Evolutionary conservation across 192 early-diverging fungal species (phyloP).

Genomic region (Hyaloraphidium curvatum): DNA sequence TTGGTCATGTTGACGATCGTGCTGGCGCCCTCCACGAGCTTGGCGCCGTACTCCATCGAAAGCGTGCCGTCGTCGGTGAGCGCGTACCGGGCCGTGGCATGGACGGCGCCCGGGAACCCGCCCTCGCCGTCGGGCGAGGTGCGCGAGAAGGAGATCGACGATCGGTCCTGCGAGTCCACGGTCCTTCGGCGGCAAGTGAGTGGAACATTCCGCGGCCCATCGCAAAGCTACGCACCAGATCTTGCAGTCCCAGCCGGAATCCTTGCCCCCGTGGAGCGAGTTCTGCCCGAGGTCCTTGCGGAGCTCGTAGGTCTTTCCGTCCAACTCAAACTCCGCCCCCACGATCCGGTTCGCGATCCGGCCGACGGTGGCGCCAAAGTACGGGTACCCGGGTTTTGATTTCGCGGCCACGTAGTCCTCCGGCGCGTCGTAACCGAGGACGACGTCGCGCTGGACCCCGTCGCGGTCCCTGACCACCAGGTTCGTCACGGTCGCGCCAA

Average conservation of each 20-base stretch:
- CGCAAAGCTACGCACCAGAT: conserved; percentile 42
- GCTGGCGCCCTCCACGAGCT: conserved; percentile 8
- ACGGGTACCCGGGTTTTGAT: conserved; percentile 28
- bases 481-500: conserved; percentile 49
- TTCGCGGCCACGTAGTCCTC: conserved; percentile 14
- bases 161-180: conserved; percentile 18
- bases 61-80: conserved; percentile 1
- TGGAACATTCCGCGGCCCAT: too few species aligned
- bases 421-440: conserved; percentile 45
- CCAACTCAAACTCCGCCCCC: conserved; percentile 41
- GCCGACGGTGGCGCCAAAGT: conserved; percentile 62
- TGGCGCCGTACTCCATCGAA: conserved; percentile 1
- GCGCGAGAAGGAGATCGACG: conserved; percentile 32
- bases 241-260: conserved; percentile 53
- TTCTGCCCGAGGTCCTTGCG: conserved; percentile 55
- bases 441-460: conserved; percentile 35
- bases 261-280: conserved; percentile 55
- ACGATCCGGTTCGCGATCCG: conserved; percentile 48
- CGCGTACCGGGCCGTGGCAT: conserved; percentile 34
- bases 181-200: too few species aligned
- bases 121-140: conserved; percentile 53
- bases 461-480: conserved; percentile 35
- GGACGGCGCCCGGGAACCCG: conserved; percentile 56
- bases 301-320: conserved; percentile 28
- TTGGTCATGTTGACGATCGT: conserved; percentile 62